Conservation (phyloP, 129 eudicot genomes). For the Flaveria linearis region DNA sequence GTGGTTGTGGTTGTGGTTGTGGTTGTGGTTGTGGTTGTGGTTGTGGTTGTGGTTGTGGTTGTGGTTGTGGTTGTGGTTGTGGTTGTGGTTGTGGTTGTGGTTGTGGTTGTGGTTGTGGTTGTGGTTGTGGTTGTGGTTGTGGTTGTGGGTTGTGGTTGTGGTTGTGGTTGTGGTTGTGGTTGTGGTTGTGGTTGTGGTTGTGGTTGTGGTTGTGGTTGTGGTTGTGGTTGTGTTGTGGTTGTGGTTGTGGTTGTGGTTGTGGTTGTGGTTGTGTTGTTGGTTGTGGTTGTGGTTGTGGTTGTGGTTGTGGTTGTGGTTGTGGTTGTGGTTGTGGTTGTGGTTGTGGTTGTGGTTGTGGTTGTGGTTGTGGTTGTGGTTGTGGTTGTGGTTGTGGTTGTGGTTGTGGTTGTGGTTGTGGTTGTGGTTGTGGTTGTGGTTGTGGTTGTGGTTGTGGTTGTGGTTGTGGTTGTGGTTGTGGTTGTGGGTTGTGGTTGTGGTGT, state of each 20-base stretch:
- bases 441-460: not conserved
- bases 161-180: not conserved
- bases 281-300: not conserved
- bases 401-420: not conserved
- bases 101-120: not conserved
- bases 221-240: constrained; percentile 3
- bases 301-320: not conserved
- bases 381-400: not conserved
- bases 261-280: no score
- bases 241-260: not conserved
- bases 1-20: not conserved
- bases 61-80: not conserved
- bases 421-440: not conserved
- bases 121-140: not conserved
- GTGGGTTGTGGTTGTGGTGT: no score
- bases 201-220: not conserved
- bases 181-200: not conserved
- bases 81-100: not conserved
- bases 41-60: not conserved
- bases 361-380: not conserved
- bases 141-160: not conserved
- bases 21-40: not conserved
- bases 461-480: not conserved
- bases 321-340: not conserved
- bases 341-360: not conserved